Evolutionary conservation across 1,284 basidiomycete genomes (phyloP), one percentile per base, ranked within the genome.

Genomic region (Pseudozyma thailandica): DNA sequence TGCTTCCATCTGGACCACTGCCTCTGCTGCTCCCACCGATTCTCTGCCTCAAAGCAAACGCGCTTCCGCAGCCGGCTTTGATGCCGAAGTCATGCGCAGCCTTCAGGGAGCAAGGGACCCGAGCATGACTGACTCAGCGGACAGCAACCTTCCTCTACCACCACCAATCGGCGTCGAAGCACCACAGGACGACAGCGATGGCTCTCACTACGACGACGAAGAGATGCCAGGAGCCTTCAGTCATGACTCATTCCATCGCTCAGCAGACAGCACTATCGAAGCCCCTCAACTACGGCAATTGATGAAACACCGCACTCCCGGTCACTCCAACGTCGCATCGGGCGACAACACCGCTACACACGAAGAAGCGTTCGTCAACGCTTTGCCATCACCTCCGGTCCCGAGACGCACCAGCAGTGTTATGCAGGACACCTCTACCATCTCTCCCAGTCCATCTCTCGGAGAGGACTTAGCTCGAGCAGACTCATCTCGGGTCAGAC

Each of bases 191-290:
- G 63, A 72, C n/a, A 72, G 70, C 46, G 70, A 72, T 35, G 70
- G 70, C 38, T 72, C 70, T 16, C 59, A 68, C 15, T 72, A 72
- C 38, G 70, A 63, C 16, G 70, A 72, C 26, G 70, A 72, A 10
- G 61, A 64, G 16, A 25, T 46, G 38, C 47, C 52, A 4, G 59
- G 35, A 15, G 38, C 43, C 9, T 46, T 46, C 4, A 23, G 35
- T 9, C 57, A 60, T 20, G 50, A 52, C n/a, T 52, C 57, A 0
- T 54, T 47, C 15, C 57, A 66, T 15, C 52, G 42, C 1, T 52
- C 53, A 9, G 62, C 56, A 61, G 42, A 23, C 53, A 23, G 28
- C 53, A 1, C 20, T 21, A 16, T 15, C 13, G 3, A 31, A 30
- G 18, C 20, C 7, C 15, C 6, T n/a, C n/a, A n/a, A n/a, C n/a